Evolutionary conservation across 805 yeast genomes (phyloP).

Genomic region (Sugiyamaella marilandica): DNA sequence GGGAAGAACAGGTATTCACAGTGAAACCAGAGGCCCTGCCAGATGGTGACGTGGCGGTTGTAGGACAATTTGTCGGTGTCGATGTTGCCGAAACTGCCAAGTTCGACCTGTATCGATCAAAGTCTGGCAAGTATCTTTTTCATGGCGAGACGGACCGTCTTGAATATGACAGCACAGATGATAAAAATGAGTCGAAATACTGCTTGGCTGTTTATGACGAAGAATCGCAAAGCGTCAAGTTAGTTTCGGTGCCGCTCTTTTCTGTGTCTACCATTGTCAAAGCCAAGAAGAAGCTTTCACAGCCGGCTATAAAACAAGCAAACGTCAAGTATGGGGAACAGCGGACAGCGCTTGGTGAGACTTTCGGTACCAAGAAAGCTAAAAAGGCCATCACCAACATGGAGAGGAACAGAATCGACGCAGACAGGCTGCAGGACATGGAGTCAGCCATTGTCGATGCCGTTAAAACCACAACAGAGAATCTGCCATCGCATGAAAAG

Average conservation of each 20-base stretch:
- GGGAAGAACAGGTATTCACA: background rate
- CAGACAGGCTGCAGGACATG: constrained; percentile 67
- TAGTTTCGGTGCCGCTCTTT: constrained; percentile 61
- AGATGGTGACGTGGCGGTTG: constrained; percentile 39
- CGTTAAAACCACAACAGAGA: constrained; percentile 63
- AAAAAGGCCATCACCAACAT: constrained; percentile 79
- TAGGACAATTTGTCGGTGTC: constrained; percentile 74
- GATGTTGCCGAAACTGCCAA: constrained; percentile 51
- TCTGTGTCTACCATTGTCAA: constrained; percentile 59
- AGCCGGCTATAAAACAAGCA: constrained; percentile 60
- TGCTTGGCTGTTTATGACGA: constrained; percentile 77
- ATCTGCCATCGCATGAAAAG: constrained; percentile 66
- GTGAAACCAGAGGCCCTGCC: background rate
- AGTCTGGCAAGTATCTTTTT: constrained; percentile 40
- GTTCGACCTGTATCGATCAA: constrained; percentile 58
- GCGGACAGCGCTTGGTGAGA: constrained; percentile 86
- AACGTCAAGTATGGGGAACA: constrained; percentile 47
- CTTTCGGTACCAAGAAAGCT: constrained; percentile 95
- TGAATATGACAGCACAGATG: constrained; percentile 59
- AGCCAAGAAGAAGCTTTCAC: constrained; percentile 49
- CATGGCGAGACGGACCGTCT: constrained; percentile 77
- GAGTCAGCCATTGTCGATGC: constrained; percentile 80
- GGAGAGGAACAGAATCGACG: constrained; percentile 81
- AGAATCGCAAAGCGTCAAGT: constrained; percentile 53
- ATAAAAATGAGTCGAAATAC: constrained; percentile 44